Evolutionary conservation across 179 eudicot species (phyloP).

Genomic region (Actinidia chinensis): DNA sequence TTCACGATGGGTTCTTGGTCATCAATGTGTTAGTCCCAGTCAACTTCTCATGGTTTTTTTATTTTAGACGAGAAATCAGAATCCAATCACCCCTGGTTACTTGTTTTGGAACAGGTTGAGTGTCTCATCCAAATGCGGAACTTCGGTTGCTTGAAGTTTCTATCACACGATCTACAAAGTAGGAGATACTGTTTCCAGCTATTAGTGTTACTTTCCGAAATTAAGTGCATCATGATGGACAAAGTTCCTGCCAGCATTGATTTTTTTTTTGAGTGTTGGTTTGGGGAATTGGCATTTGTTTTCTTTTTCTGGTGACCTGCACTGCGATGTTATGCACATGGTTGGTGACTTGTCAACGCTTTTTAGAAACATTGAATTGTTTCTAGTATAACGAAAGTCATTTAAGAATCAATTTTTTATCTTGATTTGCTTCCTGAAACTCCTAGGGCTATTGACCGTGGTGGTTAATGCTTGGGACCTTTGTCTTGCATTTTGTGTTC

Average conservation of each 20-base stretch:
- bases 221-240: not conserved
- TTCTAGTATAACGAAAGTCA: not conserved
- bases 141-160: constrained; percentile 91
- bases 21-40: too few relatives aligned
- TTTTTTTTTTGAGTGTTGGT: not conserved
- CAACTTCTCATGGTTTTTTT: too few relatives aligned
- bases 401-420: not conserved
- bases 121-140: constrained; percentile 82
- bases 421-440: not conserved
- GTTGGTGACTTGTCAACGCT: not conserved
- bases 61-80: constrained; percentile 4
- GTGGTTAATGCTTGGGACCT: not conserved
- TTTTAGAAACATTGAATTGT: not conserved
- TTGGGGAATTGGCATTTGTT: not conserved
- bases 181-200: constrained; percentile 9
- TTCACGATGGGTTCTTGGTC: too few relatives aligned
- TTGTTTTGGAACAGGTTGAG: constrained; percentile 59
- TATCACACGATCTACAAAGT: constrained; percentile 98
- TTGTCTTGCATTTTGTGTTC: not conserved
- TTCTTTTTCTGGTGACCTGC: not conserved
- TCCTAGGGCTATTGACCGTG: not conserved
- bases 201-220: constrained; percentile 5
- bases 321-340: not conserved
- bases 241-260: not conserved
- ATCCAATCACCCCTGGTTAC: not conserved